Conservation (phyloP, 2,329 filamentous ascomycete genomes). For the Monilinia vaccinii-corymbosi region DNA sequence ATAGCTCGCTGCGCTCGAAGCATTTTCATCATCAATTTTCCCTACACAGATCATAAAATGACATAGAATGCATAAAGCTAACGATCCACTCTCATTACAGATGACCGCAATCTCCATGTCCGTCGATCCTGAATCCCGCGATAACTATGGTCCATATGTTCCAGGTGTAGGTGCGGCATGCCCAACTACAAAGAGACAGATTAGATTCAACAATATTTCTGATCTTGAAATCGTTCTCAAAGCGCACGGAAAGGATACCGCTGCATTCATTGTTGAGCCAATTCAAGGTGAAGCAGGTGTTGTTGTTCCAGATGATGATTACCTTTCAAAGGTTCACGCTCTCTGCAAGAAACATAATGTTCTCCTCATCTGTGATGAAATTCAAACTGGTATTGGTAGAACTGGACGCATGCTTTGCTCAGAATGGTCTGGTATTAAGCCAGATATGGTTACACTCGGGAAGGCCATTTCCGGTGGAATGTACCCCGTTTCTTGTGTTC, state of each 20-base stretch:
- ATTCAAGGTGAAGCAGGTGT: conserved; percentile 98
- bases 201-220: conserved; percentile 77
- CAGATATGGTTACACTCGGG: conserved; percentile 86
- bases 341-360: conserved; percentile 95
- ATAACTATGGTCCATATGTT: conserved; percentile 90
- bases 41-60: conserved; percentile 4
- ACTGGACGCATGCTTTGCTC: conserved; percentile 91
- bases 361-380: conserved; percentile 94
- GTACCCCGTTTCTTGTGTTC: conserved; percentile 95
- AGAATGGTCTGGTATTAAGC: conserved; percentile 91
- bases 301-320: conserved; percentile 84
- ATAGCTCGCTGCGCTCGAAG: neutral
- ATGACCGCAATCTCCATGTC: conserved; percentile 95
- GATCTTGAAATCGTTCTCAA: conserved; percentile 75
- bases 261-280: conserved; percentile 89
- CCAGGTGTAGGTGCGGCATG: conserved; percentile 73
- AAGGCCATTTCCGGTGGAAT: conserved; percentile 98
- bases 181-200: conserved; percentile 66
- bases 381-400: conserved; percentile 93
- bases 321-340: conserved; percentile 68
- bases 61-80: neutral
- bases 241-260: conserved; percentile 72
- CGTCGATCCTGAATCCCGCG: conserved; percentile 87
- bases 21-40: neutral
- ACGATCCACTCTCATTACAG: conserved; percentile 7